phyloP scores from a whole-genome alignment of 1,284 basidiomycete genomes.

The Pterulicium gracile region DNA sequence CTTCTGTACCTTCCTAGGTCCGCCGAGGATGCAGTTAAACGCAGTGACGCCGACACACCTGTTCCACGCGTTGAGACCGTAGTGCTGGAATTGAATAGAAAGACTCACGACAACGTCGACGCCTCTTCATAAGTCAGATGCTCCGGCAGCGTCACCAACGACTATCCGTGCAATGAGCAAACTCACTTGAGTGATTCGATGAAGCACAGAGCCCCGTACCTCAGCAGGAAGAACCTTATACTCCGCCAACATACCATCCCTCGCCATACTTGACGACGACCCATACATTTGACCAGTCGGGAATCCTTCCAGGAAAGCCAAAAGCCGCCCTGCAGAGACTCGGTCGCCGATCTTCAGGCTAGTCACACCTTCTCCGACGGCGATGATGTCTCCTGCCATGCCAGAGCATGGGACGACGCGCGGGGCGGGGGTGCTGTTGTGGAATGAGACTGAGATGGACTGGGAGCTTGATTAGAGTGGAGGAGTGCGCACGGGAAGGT shows the following conservation, averaged over 20 bases:
- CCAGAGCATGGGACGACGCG: not conserved
- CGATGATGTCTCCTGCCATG: not conserved
- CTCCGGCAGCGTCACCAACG: not conserved
- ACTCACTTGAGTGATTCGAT: not conserved
- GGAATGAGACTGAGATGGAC: not conserved
- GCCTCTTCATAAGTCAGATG: not conserved
- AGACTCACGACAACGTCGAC: not conserved
- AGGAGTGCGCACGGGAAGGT: not conserved
- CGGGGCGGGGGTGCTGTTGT: not conserved
- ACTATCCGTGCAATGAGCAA: not conserved
- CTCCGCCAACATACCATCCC: not conserved
- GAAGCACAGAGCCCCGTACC: not conserved
- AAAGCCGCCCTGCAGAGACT: not conserved
- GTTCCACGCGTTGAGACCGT: not conserved
- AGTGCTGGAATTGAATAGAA: not conserved
- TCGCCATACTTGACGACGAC: not conserved
- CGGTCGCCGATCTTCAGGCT: not conserved
- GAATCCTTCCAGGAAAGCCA: not conserved
- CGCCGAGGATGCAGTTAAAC: conserved; percentile 8
- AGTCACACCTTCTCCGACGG: not conserved
- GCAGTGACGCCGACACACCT: not conserved
- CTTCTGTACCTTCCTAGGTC: not conserved
- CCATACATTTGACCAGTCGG: not conserved
- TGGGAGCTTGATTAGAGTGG: not conserved
- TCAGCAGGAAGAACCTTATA: not conserved